Evolutionary conservation across 495 filamentous ascomycete genomes (phyloP).

Genomic region (Aspergillus sparsus): DNA sequence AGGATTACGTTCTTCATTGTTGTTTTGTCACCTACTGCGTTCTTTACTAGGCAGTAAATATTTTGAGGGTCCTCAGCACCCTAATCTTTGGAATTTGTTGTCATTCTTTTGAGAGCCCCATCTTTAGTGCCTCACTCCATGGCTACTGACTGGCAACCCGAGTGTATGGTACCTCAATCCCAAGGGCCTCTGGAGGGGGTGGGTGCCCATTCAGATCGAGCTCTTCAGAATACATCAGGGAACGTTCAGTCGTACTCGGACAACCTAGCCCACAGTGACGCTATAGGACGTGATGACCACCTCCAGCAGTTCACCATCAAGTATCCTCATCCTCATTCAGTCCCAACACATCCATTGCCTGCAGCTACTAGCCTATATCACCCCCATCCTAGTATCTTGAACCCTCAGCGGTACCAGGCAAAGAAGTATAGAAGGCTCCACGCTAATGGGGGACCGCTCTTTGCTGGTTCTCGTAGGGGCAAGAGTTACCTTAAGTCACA

Average conservation of each 20-base stretch:
- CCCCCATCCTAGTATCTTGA: constrained; percentile 32
- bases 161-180: constrained; percentile 47
- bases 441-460: constrained; percentile 35
- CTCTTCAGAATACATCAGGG: constrained; percentile 52
- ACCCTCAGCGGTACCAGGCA: constrained; percentile 31
- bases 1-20: constrained; percentile 44
- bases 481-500: constrained; percentile 51
- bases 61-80: constrained; percentile 41
- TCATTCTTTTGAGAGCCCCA: constrained; percentile 55
- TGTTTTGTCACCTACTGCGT: constrained; percentile 43
- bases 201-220: constrained; percentile 44
- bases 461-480: constrained; percentile 31
- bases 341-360: constrained; percentile 35
- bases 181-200: constrained; percentile 43
- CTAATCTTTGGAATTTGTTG: constrained; percentile 47
- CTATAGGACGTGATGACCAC: constrained; percentile 39
- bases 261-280: constrained; percentile 36
- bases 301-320: constrained; percentile 44
- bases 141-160: constrained; percentile 52
- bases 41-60: constrained; percentile 48
- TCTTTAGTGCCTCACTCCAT: constrained; percentile 46
- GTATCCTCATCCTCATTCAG: constrained; percentile 42
- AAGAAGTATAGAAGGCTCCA: constrained; percentile 45
- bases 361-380: constrained; percentile 33
- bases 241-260: constrained; percentile 52